phyloP scores from a whole-genome alignment of 331 rosid genomes.

The Malus hybrid region DNA sequence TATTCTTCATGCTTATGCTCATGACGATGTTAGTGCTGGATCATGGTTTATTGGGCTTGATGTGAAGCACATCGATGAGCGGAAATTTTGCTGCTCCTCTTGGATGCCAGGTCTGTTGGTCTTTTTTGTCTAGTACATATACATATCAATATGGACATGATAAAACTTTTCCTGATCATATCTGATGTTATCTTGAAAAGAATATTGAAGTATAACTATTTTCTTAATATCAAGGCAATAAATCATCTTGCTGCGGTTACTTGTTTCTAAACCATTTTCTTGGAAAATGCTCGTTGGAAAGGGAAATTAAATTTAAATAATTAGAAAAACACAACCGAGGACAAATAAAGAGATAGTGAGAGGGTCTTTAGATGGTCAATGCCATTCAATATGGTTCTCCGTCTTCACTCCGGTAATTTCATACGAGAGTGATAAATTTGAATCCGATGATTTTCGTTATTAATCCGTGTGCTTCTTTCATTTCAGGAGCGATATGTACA shows the following conservation, averaged over 20 bases:
- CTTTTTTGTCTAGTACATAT: neutral
- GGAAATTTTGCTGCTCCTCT: conserved; percentile 70
- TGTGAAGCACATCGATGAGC: conserved; percentile 52
- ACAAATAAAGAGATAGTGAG: neutral
- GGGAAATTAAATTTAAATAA: neutral
- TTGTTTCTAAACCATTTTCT: neutral
- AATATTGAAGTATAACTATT: neutral
- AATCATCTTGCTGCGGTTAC: neutral
- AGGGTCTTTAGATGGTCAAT: neutral
- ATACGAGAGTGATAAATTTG: neutral
- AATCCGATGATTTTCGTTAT: neutral
- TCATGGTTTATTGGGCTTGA: conserved; percentile 88
- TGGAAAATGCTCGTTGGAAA: neutral
- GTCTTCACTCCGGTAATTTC: neutral
- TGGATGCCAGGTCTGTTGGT: conserved; percentile 44
- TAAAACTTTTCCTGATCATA: neutral
- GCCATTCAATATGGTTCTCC: neutral
- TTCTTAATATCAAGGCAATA: neutral
- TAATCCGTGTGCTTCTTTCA: neutral
- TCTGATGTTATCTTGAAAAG: neutral
- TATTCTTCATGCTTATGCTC: conserved; percentile 60
- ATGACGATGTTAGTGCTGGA: conserved; percentile 64
- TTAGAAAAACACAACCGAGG: neutral
- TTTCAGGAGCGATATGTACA: conserved; percentile 63
- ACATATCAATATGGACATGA: neutral